phyloP scores from a whole-genome alignment of 1,284 basidiomycete genomes.

The Cerioporus squamosus region DNA sequence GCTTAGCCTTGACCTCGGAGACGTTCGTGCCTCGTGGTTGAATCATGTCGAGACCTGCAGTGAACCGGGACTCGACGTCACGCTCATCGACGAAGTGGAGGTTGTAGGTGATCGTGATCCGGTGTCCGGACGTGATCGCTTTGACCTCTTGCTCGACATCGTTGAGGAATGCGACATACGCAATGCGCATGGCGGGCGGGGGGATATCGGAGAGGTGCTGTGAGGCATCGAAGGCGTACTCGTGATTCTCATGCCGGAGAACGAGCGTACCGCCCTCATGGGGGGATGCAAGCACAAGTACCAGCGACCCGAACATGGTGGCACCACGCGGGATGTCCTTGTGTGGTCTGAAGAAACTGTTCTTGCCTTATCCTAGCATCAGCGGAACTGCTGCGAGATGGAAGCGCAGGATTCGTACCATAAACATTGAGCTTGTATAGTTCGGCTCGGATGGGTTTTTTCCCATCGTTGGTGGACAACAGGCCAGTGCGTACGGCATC shows the following conservation, averaged over 20 bases:
- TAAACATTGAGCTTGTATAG: conserved; percentile 37
- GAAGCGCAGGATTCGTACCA: conserved; percentile 21
- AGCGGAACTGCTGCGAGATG: neutral
- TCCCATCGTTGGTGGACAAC: conserved; percentile 18
- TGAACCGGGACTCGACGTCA: neutral
- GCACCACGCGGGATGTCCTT: conserved; percentile 44
- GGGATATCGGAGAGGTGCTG: conserved; percentile 17
- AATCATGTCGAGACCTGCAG: neutral
- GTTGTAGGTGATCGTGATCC: conserved; percentile 49
- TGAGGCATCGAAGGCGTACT: conserved; percentile 40
- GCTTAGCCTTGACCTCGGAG: conserved; percentile 1
- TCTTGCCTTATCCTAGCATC: conserved; percentile 33
- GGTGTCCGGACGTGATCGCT: conserved; percentile 41
- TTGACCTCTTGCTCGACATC: conserved; percentile 50
- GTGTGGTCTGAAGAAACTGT: conserved; percentile 47
- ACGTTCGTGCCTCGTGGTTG: conserved; percentile 7
- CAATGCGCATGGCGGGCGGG: conserved; percentile 17
- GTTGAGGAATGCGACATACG: conserved; percentile 44
- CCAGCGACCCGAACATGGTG: conserved; percentile 48
- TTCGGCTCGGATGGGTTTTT: conserved; percentile 22
- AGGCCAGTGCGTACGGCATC: conserved; percentile 18
- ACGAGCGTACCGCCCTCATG: conserved; percentile 44
- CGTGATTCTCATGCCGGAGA: conserved; percentile 33
- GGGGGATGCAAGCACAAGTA: conserved; percentile 43
- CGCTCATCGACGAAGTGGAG: conserved; percentile 30